Evolutionary conservation across 768 basidiomycete species (phyloP), one percentile per base, ranked within the genome.

Genomic region (Lactifluus hygrophoroides): DNA sequence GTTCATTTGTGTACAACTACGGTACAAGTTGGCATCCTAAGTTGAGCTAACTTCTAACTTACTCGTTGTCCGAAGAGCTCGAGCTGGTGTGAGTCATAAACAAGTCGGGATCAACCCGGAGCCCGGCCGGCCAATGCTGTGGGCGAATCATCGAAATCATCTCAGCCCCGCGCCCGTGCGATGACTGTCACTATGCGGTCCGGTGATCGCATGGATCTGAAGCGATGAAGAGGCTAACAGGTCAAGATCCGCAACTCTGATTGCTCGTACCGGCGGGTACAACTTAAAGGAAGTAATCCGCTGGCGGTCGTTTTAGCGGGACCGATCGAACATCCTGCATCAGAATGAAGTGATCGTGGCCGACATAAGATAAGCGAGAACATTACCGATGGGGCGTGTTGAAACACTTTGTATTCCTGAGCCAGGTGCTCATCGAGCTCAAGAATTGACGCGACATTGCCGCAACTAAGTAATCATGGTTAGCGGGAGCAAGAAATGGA

Each of bases 341-440:
- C 25, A 30, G 28, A 23, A 34, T 25, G 28, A 21, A 57, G 46
- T 9, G n/a, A n/a, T n/a, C n/a, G n/a, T n/a, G n/a, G n/a, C n/a
- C 23, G 43, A 30, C 1, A 16, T 3, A 23, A 57, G 34, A 34
- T 17, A 5, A 8, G 25, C 23, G 48, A 57, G 25, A 53, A 37
- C 77, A 86, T 67, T 70, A 90, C 90, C 71, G 90, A 79, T 1
- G 91, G 84, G 6, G 95, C 95, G 67, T 92, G 90, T 42, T 83
- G 79, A 72, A 99, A 98, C 17, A 95, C 93, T 68, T 94, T 95
- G 74, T 97, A 99, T 70, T 94, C 90, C 70, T 96, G 94, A 27
- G 83, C 83, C 30, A 98, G 80, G 66, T 93, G 80, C 66, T 97
- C 96, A 70, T 98, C 94, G 51, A 99, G 77, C 69, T 95, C 88